Percentiles rank a stretch among this genome's conserved stretches.
phyloP scores from a whole-genome alignment of 768 basidiomycete species.

The Mrakia gelida region DNA sequence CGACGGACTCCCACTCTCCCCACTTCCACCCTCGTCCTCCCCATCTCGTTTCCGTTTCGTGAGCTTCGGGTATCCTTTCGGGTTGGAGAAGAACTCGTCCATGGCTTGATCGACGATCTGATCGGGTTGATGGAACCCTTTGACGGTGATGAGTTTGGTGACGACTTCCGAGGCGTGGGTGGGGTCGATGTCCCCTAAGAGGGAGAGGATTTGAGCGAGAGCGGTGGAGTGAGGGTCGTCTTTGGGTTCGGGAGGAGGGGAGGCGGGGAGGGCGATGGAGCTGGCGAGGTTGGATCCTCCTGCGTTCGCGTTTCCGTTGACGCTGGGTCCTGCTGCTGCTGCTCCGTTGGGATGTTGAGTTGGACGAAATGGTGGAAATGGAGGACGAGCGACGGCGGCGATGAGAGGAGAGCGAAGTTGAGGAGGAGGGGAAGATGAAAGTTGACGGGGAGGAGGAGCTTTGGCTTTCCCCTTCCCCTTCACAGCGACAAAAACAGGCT shows the following conservation, averaged over 20 bases:
- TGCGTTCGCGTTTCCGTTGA: not conserved
- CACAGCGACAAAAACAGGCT: not conserved
- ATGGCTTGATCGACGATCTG: constrained; percentile 16
- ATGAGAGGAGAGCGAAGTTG: not conserved
- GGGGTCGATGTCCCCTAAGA: constrained; percentile 18
- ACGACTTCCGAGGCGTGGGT: not conserved
- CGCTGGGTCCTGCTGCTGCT: no score
- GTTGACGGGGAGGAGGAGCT: not conserved
- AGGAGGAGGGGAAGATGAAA: not conserved
- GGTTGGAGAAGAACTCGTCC: constrained; percentile 13
- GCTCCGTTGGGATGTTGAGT: no score
- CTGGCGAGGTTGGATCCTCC: not conserved
- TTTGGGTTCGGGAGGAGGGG: not conserved
- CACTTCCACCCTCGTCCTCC: constrained; percentile 45
- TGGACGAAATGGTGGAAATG: no score
- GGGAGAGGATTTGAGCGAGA: not conserved
- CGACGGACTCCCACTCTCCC: constrained; percentile 42
- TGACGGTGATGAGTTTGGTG: not conserved
- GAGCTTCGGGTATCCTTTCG: constrained; percentile 11
- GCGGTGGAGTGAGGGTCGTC: not conserved
- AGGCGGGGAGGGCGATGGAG: not conserved
- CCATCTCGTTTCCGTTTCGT: constrained; percentile 14
- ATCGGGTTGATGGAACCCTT: not conserved
- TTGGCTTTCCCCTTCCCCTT: not conserved
- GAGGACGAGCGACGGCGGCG: no score